These are phyloP conservation scores for Xylaria multiplex DNA, from an alignment of 2,329 filamentous ascomycete species.

Conservation along the genomic window DNA sequence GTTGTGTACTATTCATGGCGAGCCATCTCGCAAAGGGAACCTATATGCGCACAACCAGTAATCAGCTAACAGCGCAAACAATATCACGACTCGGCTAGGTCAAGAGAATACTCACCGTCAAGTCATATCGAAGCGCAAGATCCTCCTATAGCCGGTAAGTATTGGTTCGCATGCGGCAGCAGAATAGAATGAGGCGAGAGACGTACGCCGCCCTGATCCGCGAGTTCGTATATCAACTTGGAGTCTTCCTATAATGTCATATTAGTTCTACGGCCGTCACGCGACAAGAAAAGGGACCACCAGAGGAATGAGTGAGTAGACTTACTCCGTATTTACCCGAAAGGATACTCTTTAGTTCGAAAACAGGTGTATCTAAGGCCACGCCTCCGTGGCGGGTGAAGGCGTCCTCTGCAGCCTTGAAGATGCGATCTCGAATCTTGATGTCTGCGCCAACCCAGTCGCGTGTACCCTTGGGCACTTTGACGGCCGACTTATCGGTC, in stretches of 20 bases:
- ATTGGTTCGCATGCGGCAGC: not conserved
- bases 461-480: constrained; percentile 90
- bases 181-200: constrained; percentile 65
- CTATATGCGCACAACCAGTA: constrained; percentile 3
- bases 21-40: constrained; percentile 81
- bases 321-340: constrained; percentile 62
- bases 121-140: constrained; percentile 82
- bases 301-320: not conserved
- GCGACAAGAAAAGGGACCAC: not conserved
- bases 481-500: constrained; percentile 58
- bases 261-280: constrained; percentile 12
- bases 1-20: constrained; percentile 76
- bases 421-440: constrained; percentile 83
- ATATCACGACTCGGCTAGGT: not conserved
- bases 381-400: constrained; percentile 74
- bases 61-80: constrained; percentile 3
- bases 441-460: constrained; percentile 85
- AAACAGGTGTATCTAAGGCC: constrained; percentile 76
- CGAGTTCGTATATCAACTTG: constrained; percentile 80
- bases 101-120: constrained; percentile 62
- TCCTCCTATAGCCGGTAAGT: constrained; percentile 61
- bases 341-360: constrained; percentile 79
- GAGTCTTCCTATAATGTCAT: constrained; percentile 43
- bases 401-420: constrained; percentile 58
- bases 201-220: constrained; percentile 84